phyloP scores from a whole-genome alignment of 1,139 yeast species.

The Candida anutae region DNA sequence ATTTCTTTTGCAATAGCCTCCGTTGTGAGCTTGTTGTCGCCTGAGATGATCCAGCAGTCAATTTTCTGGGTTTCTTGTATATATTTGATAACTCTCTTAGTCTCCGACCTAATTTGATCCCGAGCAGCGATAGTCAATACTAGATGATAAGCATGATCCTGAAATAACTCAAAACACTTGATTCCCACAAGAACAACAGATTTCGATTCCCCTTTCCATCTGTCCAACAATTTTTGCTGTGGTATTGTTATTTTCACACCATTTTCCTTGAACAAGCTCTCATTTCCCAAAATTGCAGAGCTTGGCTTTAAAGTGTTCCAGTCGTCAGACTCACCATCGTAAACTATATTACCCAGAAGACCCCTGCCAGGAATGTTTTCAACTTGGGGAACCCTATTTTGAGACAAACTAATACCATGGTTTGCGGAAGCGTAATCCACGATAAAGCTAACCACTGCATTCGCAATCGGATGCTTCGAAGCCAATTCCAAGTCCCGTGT shows the following conservation, averaged over 20 bases:
- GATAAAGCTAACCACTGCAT: conserved; percentile 43
- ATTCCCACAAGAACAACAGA: conserved; percentile 55
- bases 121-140: conserved; percentile 49
- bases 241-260: conserved; percentile 18
- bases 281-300: conserved; percentile 59
- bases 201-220: conserved; percentile 59
- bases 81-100: conserved; percentile 41
- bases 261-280: conserved; percentile 42
- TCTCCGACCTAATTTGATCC: conserved; percentile 59
- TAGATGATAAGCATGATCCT: conserved; percentile 27
- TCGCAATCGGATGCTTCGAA: conserved; percentile 67
- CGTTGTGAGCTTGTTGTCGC: conserved; percentile 66
- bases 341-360: conserved; percentile 33
- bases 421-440: conserved; percentile 13
- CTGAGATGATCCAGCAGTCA: conserved; percentile 66
- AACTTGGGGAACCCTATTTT: conserved; percentile 39
- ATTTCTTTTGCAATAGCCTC: conserved; percentile 57
- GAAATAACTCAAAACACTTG: conserved; percentile 18
- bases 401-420: conserved; percentile 14
- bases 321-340: conserved; percentile 12
- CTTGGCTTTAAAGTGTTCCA: conserved; percentile 26
- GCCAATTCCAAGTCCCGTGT: conserved; percentile 54
- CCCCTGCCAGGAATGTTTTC: conserved; percentile 56
- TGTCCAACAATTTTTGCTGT: conserved; percentile 22
- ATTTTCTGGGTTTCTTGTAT: conserved; percentile 36